Evolutionary conservation across 495 filamentous ascomycete species (phyloP), one percentile per base, ranked within the genome.

Genomic region (Cryomyces antarcticus): DNA sequence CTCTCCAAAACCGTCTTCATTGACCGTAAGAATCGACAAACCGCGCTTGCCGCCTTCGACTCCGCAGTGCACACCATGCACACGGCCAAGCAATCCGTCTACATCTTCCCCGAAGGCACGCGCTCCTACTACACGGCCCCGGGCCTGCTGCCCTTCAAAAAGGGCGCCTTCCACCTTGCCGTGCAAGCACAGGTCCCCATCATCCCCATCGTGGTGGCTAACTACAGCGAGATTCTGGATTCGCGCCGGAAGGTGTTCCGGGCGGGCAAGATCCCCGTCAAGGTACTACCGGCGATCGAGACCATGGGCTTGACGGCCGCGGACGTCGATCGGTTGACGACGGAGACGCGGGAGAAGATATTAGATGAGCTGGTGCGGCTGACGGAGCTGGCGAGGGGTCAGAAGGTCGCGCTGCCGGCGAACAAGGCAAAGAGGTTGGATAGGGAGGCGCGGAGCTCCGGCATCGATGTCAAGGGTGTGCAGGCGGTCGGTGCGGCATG

Each of bases 91-190:
- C 88, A 96, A 66, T 84, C 75, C 57, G 86, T 96, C 31, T 94
- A 80, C 60, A 93, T 95, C 57, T 66, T 66, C 53, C 61, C 63
- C 34, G 89, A 97, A 63, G 89, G 89, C 10, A 99, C 89, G 5
- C 69, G 89, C 40, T 88, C 81, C 49, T 94, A 99, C 65, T 71
- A 78, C 39, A 72, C 77, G 49, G 74, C 82, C 39, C 79, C 89
- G 5, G 74, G 69, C 41, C 61, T 99, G 53, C 63, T 95, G 43
- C 75, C 81, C 5, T 99, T 96, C 65, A 97, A 99, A 66, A 96
- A 96, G 66, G 89, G 89, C 46, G 89, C 89, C 33, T 99, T 96
- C 62, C 89, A 96, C 58, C 66, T 97, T 7, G 89, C 89, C 17
- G 74, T 99, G 5, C 80, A 95, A 65, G 92, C 88, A 0, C 78